Conservation (phyloP, 495 filamentous ascomycete genomes). For the Podospora anserina region DNA sequence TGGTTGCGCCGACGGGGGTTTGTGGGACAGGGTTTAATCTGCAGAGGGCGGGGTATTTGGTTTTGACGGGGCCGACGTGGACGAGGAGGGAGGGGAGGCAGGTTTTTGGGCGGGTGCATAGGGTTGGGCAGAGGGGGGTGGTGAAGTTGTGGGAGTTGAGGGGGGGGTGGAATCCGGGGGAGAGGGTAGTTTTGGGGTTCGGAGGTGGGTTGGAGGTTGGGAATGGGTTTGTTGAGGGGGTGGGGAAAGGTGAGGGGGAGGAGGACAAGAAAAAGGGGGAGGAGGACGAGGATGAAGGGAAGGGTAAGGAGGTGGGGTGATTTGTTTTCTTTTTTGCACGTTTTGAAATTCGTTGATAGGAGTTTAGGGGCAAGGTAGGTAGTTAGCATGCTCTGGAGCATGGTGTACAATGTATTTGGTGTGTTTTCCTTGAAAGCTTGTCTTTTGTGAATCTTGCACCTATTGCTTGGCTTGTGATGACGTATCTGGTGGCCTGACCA, state of each 20-base stretch:
- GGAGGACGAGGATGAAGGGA: neutral
- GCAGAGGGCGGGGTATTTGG: conserved; percentile 26
- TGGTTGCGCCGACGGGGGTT: conserved; percentile 23
- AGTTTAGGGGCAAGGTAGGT: too few relatives aligned
- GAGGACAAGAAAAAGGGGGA: conserved; percentile 9
- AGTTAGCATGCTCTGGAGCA: too few relatives aligned
- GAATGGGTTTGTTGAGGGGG: conserved; percentile 12
- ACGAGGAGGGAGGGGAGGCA: conserved; percentile 30
- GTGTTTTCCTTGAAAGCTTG: too few relatives aligned
- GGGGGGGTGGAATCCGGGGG: conserved; percentile 25
- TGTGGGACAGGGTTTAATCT: conserved; percentile 32
- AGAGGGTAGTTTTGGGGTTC: conserved; percentile 18
- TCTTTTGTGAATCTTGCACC: too few relatives aligned
- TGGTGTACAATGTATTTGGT: too few relatives aligned
- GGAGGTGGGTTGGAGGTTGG: conserved; percentile 17
- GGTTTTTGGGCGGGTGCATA: conserved; percentile 28
- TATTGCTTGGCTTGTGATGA: too few relatives aligned
- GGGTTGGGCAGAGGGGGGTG: conserved; percentile 26
- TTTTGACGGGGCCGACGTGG: conserved; percentile 28
- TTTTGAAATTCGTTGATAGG: neutral
- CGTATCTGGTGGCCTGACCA: too few relatives aligned
- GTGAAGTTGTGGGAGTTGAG: conserved; percentile 20
- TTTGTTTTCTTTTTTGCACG: neutral
- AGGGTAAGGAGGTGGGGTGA: too few relatives aligned
- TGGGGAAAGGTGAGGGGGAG: conserved; percentile 5